These are phyloP conservation scores for Linderniella brevidens DNA, from an alignment of 257 asterid genomes.

Conservation along the genomic window DNA sequence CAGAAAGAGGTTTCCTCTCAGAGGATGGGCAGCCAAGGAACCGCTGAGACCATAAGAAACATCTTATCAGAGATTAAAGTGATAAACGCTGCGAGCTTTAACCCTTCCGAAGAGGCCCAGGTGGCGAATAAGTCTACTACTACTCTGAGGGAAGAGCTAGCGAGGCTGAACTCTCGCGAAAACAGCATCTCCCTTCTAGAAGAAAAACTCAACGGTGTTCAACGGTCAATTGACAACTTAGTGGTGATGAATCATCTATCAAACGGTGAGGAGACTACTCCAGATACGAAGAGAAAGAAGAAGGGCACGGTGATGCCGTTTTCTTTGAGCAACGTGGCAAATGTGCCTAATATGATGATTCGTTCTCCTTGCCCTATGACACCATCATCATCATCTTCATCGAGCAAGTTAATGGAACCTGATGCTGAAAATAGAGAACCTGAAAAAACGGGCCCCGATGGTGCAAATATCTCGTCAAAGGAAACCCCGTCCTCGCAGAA, in stretches of 20 bases:
- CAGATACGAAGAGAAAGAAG: conserved; percentile 26
- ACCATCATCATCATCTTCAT: conserved; percentile 22
- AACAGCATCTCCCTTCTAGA: conserved; percentile 45
- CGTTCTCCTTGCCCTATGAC: conserved; percentile 76
- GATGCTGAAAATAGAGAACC: conserved; percentile 72
- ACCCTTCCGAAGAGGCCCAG: conserved; percentile 28
- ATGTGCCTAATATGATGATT: conserved; percentile 54
- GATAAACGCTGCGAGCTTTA: conserved; percentile 31
- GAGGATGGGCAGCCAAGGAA: conserved; percentile 48
- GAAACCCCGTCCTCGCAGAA: conserved; percentile 31
- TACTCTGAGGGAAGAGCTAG: conserved; percentile 77
- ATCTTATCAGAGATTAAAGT: conserved; percentile 69
- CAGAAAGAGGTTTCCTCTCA: conserved; percentile 85
- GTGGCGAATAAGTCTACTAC: conserved; percentile 32
- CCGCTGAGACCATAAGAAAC: conserved; percentile 61
- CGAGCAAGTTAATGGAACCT: conserved; percentile 27
- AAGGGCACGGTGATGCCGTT: conserved; percentile 63
- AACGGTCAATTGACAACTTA: conserved; percentile 62
- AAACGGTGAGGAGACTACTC: conserved; percentile 37
- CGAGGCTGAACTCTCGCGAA: conserved; percentile 65
- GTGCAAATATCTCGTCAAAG: conserved; percentile 16
- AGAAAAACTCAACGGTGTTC: conserved; percentile 75
- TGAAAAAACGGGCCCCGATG: conserved; percentile 18
- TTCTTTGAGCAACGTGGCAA: conserved; percentile 51
- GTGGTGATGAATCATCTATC: conserved; percentile 31